Conservation (phyloP, 2,329 filamentous ascomycete genomes). For the Microsporum ferrugineum region DNA sequence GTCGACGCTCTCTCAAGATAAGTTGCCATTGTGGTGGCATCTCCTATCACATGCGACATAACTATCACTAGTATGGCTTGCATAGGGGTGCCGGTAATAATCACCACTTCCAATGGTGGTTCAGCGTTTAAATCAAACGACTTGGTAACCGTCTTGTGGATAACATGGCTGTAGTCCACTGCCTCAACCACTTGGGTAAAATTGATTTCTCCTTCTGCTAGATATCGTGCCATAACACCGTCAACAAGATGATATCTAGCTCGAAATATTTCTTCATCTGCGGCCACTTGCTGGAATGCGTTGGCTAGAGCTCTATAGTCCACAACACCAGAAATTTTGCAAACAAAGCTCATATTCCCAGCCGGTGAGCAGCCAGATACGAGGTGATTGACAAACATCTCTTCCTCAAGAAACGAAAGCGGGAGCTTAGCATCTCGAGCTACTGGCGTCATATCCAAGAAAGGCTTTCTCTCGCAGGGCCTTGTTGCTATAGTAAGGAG, state of each 20-base stretch:
- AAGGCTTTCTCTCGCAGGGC: neutral
- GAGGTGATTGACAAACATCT: neutral
- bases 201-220: neutral
- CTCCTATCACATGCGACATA: slow-evolving; percentile 4
- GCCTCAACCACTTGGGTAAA: neutral
- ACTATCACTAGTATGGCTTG: neutral
- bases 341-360: neutral
- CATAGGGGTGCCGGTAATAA: neutral
- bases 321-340: neutral
- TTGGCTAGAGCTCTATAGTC: neutral
- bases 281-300: neutral
- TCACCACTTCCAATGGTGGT: neutral
- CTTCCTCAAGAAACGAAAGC: neutral
- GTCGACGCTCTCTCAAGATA: neutral
- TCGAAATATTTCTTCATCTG: neutral
- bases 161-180: neutral
- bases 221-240: neutral
- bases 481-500: neutral
- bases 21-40: neutral
- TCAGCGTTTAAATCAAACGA: neutral
- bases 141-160: neutral
- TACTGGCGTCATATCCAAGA: neutral
- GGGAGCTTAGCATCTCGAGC: neutral
- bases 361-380: neutral
- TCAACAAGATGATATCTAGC: neutral